Evolutionary conservation across 495 filamentous ascomycete species (phyloP), one percentile per base, ranked within the genome.

Genomic region (Penicillium ucsense): DNA sequence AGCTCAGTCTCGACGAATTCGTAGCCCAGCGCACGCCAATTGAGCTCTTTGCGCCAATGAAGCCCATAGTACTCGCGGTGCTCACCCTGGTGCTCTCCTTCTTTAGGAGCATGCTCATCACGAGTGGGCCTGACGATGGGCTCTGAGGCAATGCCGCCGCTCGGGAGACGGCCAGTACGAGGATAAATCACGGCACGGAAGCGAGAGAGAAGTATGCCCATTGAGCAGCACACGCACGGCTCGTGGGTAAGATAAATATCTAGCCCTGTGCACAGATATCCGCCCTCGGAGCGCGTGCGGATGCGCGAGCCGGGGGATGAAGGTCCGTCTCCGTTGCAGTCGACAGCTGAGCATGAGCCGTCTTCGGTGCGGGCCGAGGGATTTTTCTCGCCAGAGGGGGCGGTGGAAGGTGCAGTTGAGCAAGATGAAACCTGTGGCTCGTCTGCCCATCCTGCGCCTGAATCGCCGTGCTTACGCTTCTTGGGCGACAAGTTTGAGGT

Each of bases 241-340:
- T 98, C 92, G 60, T 95, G 90, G 2, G 89, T 91, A 32, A 91
- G 64, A 63, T 95, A 96, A 31, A 98, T 75, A 54, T 95, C 89
- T 3, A 97, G 77, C 42, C 86, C 84, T 45, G 89, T 84, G 64
- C 91, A 97, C 32, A 98, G 81, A 64, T 98, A 98, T n/a, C 91
- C 91, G 51, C 84, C 82, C n/a, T 70, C 61, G 35, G 50, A 59
- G 40, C 60, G 78, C 29, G 63, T 65, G 62, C 66, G 74, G 53
- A 65, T 66, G 7, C 59, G 55, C 20, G 61, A 55, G 50, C 50
- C 32, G 35, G 39, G 38, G 3, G 46, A 36, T 6, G 43, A 9
- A n/a, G 33, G 2, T 4, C 32, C 2, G 6, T 1, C 4, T 43
- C 5, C 31, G 4, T 7, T 8, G 41, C 1, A 5, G 29, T n/a